Base-by-base conservation (phyloP, 257 asterid species). In the Euphrasia confusa region DNA sequence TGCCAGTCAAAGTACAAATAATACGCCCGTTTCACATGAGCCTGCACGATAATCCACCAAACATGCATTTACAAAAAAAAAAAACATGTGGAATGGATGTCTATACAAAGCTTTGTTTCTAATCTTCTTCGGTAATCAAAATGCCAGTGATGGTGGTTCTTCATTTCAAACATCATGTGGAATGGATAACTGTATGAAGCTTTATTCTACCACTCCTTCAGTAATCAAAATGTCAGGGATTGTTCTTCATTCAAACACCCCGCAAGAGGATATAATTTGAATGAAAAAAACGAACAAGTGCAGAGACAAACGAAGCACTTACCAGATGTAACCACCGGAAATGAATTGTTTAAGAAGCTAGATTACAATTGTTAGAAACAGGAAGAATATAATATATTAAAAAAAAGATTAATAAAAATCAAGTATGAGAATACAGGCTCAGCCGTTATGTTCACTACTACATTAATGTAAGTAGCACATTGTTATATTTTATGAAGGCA, bases 301-400 rank as follows among this genome's bases (percentile, higher is more conserved):
- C 7, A 12, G 61, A 27, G 8, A 57, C 47, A 18, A 57, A 11
- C 32, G 62, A 32, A 11, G 62, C 62, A 57, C 62, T 57, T 57
- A 30, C 45, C 40, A 5, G 18, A 55, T 28, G 15, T 27, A 55
- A 60, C 35, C 47, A 48, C 2, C 10, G 44, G 50, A 63, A 27
- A 11, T 63, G 27, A 63, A 27, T 45, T 48, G 15, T 5, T 21
- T 5, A 58, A 12, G 14, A 63, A 18, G 12, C 42, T 60, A 62
- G 28, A 30, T 24, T 28, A 50, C 18, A 50, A 68, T 35, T 26
- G 61, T 39, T 10, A 30, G 47, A 35, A 37, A 2, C 24, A 7
- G 15, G 58, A 54, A 21, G 58, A 54, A 54, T 9, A 24, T 54
- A 24, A 4, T 52, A 8, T 8, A 56, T 27, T 11, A 60, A 12